phyloP scores from a whole-genome alignment of 805 yeast species.

The Suhomyces sp. region DNA sequence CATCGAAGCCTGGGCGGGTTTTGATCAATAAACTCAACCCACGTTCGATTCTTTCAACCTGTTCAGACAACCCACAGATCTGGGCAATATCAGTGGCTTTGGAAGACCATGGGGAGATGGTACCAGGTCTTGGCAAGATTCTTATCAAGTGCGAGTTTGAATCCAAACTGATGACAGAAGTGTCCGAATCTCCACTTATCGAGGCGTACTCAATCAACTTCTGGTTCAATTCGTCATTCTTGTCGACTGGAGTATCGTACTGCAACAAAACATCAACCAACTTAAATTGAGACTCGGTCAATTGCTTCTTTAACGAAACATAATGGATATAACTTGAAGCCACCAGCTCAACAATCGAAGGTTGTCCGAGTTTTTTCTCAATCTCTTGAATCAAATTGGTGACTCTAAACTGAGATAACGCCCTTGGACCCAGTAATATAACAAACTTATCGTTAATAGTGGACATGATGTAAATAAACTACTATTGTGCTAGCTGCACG shows the following conservation, averaged over 20 bases:
- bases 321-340: slow-evolving; percentile 80
- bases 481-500: neutral
- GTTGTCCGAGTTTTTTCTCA: slow-evolving; percentile 62
- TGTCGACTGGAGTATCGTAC: slow-evolving; percentile 69
- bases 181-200: slow-evolving; percentile 23
- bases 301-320: slow-evolving; percentile 50
- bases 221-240: slow-evolving; percentile 42
- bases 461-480: slow-evolving; percentile 10
- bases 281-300: slow-evolving; percentile 40
- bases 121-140: slow-evolving; percentile 88
- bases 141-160: slow-evolving; percentile 56
- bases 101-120: slow-evolving; percentile 98
- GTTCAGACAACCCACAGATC: slow-evolving; percentile 76
- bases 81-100: slow-evolving; percentile 94
- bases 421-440: slow-evolving; percentile 81
- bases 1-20: slow-evolving; percentile 56
- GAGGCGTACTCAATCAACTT: slow-evolving; percentile 34
- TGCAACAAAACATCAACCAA: slow-evolving; percentile 62
- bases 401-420: slow-evolving; percentile 84
- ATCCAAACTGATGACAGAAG: slow-evolving; percentile 20
- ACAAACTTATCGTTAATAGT: slow-evolving; percentile 21
- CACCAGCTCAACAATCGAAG: slow-evolving; percentile 63
- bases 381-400: slow-evolving; percentile 68
- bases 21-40: slow-evolving; percentile 75
- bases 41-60: slow-evolving; percentile 83